Conservation (phyloP, 1,284 basidiomycete species). For the Trichosporon faecale region DNA sequence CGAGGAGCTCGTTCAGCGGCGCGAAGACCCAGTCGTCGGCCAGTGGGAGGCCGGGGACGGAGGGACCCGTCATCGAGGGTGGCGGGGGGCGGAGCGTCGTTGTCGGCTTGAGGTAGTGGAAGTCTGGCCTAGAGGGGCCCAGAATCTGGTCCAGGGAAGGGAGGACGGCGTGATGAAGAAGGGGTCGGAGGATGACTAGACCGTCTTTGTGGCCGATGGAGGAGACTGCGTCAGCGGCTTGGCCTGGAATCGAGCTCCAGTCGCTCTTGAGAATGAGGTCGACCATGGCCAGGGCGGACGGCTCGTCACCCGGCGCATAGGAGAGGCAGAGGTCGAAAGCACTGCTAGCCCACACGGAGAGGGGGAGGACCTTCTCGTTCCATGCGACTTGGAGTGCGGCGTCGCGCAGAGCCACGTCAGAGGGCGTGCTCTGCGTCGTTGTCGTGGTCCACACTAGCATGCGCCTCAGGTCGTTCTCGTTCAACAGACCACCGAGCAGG, state of each 20-base stretch:
- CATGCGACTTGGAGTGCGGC: slow-evolving; percentile 60
- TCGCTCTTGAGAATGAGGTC: slow-evolving; percentile 40
- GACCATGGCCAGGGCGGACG: slow-evolving; percentile 46
- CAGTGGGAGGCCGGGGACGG: slow-evolving; percentile 62
- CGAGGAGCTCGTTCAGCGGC: slow-evolving; percentile 75
- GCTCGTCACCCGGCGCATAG: slow-evolving; percentile 48
- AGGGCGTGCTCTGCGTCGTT: slow-evolving; percentile 12
- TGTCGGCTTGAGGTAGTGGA: slow-evolving; percentile 51
- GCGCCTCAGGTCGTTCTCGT: slow-evolving; percentile 13
- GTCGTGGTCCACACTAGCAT: slow-evolving; percentile 19
- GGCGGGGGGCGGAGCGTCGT: slow-evolving; percentile 47
- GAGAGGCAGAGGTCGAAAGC: slow-evolving; percentile 29
- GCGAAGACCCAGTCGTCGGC: slow-evolving; percentile 67
- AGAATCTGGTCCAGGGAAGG: slow-evolving; percentile 44
- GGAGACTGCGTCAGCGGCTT: slow-evolving; percentile 16
- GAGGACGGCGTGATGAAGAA: slow-evolving; percentile 50
- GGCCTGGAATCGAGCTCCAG: slow-evolving; percentile 20
- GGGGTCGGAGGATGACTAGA: slow-evolving; percentile 49
- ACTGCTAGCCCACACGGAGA: slow-evolving; percentile 19
- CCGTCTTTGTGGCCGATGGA: slow-evolving; percentile 39
- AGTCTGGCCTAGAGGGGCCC: slow-evolving; percentile 40
- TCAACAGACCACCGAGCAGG: slow-evolving; percentile 12
- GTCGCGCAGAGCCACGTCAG: slow-evolving; percentile 52
- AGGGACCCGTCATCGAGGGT: not conserved
- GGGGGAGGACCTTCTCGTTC: slow-evolving; percentile 18